Percentiles rank a stretch among this genome's conserved stretches.
Conservation (phyloP, 208 protist species). For the Wallacemonas sp. region DNA sequence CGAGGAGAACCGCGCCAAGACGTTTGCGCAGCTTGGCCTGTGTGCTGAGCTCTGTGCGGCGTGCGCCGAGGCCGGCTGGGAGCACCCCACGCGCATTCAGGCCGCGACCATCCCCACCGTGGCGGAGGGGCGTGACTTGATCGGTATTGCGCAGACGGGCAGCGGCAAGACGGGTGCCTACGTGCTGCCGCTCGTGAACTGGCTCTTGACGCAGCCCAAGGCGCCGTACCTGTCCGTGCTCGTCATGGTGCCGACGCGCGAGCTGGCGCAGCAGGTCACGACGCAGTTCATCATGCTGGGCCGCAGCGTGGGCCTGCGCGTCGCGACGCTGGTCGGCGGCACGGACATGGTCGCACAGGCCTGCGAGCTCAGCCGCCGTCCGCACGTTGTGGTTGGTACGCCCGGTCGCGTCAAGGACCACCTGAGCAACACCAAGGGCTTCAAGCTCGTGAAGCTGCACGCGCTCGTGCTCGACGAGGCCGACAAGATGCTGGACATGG, state of each 20-base stretch:
- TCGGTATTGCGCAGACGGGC: slow-evolving; percentile 98
- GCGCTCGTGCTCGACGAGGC: slow-evolving; percentile 98
- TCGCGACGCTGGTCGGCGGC: slow-evolving; percentile 93
- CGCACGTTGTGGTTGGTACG: slow-evolving; percentile 98
- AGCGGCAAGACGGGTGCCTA: slow-evolving; percentile 99
- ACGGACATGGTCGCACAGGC: slow-evolving; percentile 96
- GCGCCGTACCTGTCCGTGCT: slow-evolving; percentile 92
- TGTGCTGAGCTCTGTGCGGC: slow-evolving; percentile 90
- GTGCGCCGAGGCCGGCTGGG: slow-evolving; percentile 91
- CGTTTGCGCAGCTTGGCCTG: slow-evolving; percentile 92
- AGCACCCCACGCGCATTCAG: slow-evolving; percentile 96
- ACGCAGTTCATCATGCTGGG: slow-evolving; percentile 93
- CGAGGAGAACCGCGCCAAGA: slow-evolving; percentile 74
- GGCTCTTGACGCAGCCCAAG: slow-evolving; percentile 92
- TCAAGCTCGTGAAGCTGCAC: slow-evolving; percentile 95
- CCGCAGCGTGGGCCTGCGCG: slow-evolving; percentile 87
- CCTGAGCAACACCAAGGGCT: slow-evolving; percentile 98
- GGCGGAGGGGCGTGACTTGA: slow-evolving; percentile 91
- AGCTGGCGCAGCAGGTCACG: slow-evolving; percentile 98
- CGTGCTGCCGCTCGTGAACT: slow-evolving; percentile 98
- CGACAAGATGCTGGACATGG: slow-evolving; percentile 98
- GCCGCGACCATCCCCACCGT: slow-evolving; percentile 93
- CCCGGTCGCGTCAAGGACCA: slow-evolving; percentile 98
- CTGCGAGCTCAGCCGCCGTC: slow-evolving; percentile 92
- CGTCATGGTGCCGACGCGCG: slow-evolving; percentile 97